Percentiles rank a stretch among this genome's conserved stretches.
Conservation (phyloP, 768 basidiomycete species). For the Boletus eberwhitei region DNA sequence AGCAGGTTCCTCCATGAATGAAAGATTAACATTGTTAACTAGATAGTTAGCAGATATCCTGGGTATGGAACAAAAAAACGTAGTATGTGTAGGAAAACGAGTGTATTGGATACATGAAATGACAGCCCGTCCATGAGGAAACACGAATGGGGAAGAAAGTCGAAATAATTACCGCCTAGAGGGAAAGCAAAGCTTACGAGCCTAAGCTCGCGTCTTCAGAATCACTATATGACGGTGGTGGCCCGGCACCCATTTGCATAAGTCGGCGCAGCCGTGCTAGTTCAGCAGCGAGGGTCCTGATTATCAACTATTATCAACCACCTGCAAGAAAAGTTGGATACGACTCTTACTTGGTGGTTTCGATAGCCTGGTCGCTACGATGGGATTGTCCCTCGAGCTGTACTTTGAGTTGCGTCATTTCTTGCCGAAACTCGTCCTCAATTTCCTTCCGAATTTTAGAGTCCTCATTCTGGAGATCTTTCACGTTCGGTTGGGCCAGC, state of each 20-base stretch:
- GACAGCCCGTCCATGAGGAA: conserved; percentile 25
- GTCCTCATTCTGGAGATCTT: conserved; percentile 50
- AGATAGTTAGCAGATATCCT: conserved; percentile 20
- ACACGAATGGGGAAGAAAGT: conserved; percentile 3
- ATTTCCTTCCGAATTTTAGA: conserved; percentile 50
- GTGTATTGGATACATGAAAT: conserved; percentile 34
- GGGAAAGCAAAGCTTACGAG: conserved; percentile 10
- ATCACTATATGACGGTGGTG: conserved; percentile 19
- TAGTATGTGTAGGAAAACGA: conserved; percentile 21
- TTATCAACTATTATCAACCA: not conserved
- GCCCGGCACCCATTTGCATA: conserved; percentile 55
- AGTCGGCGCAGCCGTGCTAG: conserved; percentile 67
- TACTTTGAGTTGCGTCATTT: conserved; percentile 51
- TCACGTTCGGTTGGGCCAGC: conserved; percentile 43
- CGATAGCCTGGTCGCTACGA: conserved; percentile 54
- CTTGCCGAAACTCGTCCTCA: conserved; percentile 56
- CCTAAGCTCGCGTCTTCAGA: conserved; percentile 7
- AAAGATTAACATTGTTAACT: not conserved
- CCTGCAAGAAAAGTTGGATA: not conserved
- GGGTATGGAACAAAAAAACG: conserved; percentile 27
- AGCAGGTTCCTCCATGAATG: not conserved
- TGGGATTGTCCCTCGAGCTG: conserved; percentile 51
- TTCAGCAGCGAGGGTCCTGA: conserved; percentile 58
- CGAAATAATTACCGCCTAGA: not conserved
- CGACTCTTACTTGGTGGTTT: conserved; percentile 56